Evolutionary conservation across 108 stramenopile species (phyloP).

Genomic region (Fistulifera solaris): DNA sequence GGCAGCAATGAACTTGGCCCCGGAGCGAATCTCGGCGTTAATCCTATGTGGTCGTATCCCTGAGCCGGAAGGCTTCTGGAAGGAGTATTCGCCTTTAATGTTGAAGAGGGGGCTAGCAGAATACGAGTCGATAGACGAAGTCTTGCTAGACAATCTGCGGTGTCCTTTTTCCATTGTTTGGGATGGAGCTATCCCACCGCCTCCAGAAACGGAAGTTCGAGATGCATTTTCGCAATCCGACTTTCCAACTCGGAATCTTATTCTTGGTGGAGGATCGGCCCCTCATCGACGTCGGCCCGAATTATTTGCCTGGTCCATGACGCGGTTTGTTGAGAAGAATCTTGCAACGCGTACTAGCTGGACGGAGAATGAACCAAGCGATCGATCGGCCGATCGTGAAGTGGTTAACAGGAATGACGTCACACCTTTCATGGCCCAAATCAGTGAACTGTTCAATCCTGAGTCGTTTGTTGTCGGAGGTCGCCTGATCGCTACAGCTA

Average conservation of each 20-base stretch:
- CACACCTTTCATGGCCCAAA: too few species aligned
- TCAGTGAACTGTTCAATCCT: too few species aligned
- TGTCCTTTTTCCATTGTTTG: slow-evolving; percentile 52
- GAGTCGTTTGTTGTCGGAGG: not conserved
- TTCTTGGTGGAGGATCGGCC: slow-evolving; percentile 43
- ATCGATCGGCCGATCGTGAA: too few species aligned
- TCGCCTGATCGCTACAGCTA: not conserved
- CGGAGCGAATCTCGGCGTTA: slow-evolving; percentile 34
- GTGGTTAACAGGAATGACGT: too few species aligned
- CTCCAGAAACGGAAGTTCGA: not conserved
- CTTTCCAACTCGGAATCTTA: slow-evolving; percentile 11
- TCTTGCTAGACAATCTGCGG: slow-evolving; percentile 20
- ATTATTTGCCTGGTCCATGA: slow-evolving; percentile 47
- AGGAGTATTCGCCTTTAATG: slow-evolving; percentile 1
- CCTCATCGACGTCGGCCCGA: slow-evolving; percentile 50
- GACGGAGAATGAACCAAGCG: too few species aligned
- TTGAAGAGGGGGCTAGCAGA: not conserved
- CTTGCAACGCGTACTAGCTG: slow-evolving; percentile 11
- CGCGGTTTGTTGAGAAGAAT: slow-evolving; percentile 52
- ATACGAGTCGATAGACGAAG: slow-evolving; percentile 16
- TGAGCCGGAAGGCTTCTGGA: not conserved
- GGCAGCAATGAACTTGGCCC: slow-evolving; percentile 37
- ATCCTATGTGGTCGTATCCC: slow-evolving; percentile 27
- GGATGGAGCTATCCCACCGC: slow-evolving; percentile 22
- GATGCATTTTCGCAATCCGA: not conserved